These are phyloP conservation scores for Pythium vanterpoolii DNA, from an alignment of 352 stramenopile species.

Conservation along the genomic window DNA sequence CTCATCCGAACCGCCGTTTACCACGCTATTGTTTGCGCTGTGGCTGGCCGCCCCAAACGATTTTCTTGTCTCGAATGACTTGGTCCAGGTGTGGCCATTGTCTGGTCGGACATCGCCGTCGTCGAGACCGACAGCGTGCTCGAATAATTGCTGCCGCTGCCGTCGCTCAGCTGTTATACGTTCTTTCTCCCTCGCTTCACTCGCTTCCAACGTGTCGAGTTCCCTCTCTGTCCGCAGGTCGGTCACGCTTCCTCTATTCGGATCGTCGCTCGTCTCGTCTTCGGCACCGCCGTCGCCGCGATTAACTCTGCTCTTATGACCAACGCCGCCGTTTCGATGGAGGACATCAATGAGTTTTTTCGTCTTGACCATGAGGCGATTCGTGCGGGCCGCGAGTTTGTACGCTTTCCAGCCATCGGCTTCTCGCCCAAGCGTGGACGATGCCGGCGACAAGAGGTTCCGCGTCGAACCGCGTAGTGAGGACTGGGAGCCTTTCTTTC, in stretches of 20 bases:
- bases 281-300: background rate
- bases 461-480: slow-evolving; percentile 16
- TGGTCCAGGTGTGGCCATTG: background rate
- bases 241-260: background rate
- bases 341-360: slow-evolving; percentile 39
- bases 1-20: slow-evolving; percentile 14
- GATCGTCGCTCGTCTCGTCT: background rate
- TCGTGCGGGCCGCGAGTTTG: slow-evolving; percentile 58
- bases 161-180: background rate
- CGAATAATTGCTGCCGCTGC: slow-evolving; percentile 29
- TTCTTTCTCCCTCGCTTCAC: background rate
- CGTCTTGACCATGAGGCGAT: slow-evolving; percentile 60
- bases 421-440: slow-evolving; percentile 12
- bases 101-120: slow-evolving; percentile 12
- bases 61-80: background rate
- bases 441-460: slow-evolving; percentile 23
- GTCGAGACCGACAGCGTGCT: slow-evolving; percentile 43
- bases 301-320: slow-evolving; percentile 1
- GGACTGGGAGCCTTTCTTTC: slow-evolving; percentile 24
- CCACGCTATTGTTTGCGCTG: background rate
- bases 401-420: slow-evolving; percentile 53
- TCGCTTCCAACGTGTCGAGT: background rate
- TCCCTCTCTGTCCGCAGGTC: slow-evolving; percentile 10
- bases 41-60: background rate
- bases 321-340: slow-evolving; percentile 4